Evolutionary conservation across 805 yeast genomes (phyloP).

Genomic region (Clavispora phyllophila): DNA sequence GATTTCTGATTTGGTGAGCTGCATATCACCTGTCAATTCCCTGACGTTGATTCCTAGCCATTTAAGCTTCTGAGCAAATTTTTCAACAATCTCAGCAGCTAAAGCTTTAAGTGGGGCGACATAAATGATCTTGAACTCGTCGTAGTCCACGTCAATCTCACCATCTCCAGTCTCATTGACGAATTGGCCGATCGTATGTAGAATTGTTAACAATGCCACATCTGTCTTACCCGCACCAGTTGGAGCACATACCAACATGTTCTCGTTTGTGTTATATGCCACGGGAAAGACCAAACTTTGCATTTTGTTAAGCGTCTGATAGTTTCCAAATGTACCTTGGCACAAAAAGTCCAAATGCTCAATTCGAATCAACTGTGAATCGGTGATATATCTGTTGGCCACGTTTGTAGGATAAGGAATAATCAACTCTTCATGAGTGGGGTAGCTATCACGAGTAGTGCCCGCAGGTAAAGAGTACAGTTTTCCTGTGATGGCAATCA

Average conservation of each 20-base stretch:
- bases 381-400: constrained; percentile 37
- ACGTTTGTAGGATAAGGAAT: constrained; percentile 69
- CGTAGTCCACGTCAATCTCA: constrained; percentile 64
- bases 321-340: constrained; percentile 76
- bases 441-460: constrained; percentile 58
- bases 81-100: constrained; percentile 95
- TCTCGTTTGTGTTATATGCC: constrained; percentile 89
- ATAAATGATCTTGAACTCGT: constrained; percentile 84
- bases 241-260: constrained; percentile 49
- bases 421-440: constrained; percentile 70
- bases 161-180: constrained; percentile 45
- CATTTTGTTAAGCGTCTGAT: constrained; percentile 74
- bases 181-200: constrained; percentile 71
- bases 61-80: constrained; percentile 66
- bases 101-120: constrained; percentile 92
- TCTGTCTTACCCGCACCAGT: constrained; percentile 21
- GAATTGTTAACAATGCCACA: constrained; percentile 16
- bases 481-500: constrained; percentile 72
- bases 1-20: constrained; percentile 74
- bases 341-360: constrained; percentile 70
- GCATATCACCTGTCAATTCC: constrained; percentile 96
- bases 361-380: constrained; percentile 50
- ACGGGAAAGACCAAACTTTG: constrained; percentile 89
- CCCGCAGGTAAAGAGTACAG: constrained; percentile 78
- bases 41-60: constrained; percentile 86